Percentiles rank a stretch among this genome's conserved stretches.
phyloP scores from a whole-genome alignment of 2,329 filamentous ascomycete species.

The Clarireedia homoeocarpa region DNA sequence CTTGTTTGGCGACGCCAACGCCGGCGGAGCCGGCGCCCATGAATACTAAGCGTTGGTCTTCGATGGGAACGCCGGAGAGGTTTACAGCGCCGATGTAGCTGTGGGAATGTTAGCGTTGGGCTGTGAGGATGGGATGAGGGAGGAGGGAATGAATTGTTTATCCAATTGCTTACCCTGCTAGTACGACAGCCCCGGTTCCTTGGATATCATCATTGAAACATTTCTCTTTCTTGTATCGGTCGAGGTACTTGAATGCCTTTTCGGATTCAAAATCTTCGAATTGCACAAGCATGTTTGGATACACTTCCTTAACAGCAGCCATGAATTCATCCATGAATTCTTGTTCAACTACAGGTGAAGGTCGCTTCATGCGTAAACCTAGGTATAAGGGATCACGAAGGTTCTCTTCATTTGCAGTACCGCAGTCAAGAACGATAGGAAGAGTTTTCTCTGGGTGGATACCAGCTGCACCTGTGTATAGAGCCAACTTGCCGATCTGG shows the following conservation, averaged over 20 bases:
- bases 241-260: conserved; percentile 84
- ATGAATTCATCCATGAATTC: conserved; percentile 98
- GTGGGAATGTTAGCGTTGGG: not conserved
- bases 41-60: conserved; percentile 92
- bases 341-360: conserved; percentile 68
- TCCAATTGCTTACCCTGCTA: conserved; percentile 56
- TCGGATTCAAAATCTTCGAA: conserved; percentile 97
- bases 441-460: conserved; percentile 83
- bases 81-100: conserved; percentile 67
- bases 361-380: conserved; percentile 77
- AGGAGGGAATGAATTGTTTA: not conserved
- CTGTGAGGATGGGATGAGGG: too few species aligned
- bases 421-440: conserved; percentile 59
- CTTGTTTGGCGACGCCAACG: conserved; percentile 95
- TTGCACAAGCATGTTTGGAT: conserved; percentile 65
- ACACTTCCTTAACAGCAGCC: conserved; percentile 73
- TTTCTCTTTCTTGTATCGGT: conserved; percentile 85
- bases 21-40: conserved; percentile 92
- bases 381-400: conserved; percentile 73
- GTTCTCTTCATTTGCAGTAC: conserved; percentile 59
- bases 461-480: conserved; percentile 93
- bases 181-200: conserved; percentile 90
- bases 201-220: conserved; percentile 99
- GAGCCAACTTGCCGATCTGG: conserved; percentile 81
- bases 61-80: conserved; percentile 73